A percentile compares a stretch with the other conserved stretches of the same genome.
Conservation (phyloP, 345 rosid genomes). For the Noccaea bulbosa region DNA sequence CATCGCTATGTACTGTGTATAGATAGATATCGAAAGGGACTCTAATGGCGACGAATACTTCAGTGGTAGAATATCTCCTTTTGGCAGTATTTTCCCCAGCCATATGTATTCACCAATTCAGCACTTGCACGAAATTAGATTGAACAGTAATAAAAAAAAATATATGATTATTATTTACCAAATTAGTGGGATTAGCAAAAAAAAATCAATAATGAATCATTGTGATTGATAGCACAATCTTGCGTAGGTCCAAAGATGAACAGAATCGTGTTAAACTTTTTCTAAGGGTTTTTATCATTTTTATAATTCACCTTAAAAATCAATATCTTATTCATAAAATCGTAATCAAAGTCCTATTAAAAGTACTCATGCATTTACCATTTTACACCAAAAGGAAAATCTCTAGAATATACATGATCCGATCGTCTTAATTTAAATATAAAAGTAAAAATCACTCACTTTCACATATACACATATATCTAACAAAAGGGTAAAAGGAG, state of each 20-base stretch:
- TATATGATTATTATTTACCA: neutral
- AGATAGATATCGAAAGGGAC: slow-evolving; percentile 40
- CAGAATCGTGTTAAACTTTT: slow-evolving; percentile 39
- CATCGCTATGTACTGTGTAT: neutral
- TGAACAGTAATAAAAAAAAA: neutral
- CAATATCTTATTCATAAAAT: slow-evolving; percentile 33
- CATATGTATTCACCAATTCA: slow-evolving; percentile 21
- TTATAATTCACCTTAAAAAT: slow-evolving; percentile 31
- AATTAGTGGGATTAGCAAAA: slow-evolving; percentile 25
- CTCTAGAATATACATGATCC: slow-evolving; percentile 30
- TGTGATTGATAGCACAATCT: slow-evolving; percentile 36
- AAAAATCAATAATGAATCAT: slow-evolving; percentile 21
- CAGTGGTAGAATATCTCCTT: slow-evolving; percentile 27
- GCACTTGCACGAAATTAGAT: slow-evolving; percentile 16
- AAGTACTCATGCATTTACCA: slow-evolving; percentile 22
- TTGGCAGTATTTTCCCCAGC: slow-evolving; percentile 21
- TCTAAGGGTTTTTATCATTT: slow-evolving; percentile 20
- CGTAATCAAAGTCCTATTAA: slow-evolving; percentile 27
- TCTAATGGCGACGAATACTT: slow-evolving; percentile 31
- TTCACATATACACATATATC: slow-evolving; percentile 28
- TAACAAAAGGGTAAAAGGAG: slow-evolving; percentile 19
- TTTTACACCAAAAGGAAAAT: neutral
- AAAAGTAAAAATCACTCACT: slow-evolving; percentile 7
- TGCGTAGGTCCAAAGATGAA: slow-evolving; percentile 35
- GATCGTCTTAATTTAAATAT: slow-evolving; percentile 25